phyloP scores from a whole-genome alignment of 306 rosid genomes.

The Quercus alba region DNA sequence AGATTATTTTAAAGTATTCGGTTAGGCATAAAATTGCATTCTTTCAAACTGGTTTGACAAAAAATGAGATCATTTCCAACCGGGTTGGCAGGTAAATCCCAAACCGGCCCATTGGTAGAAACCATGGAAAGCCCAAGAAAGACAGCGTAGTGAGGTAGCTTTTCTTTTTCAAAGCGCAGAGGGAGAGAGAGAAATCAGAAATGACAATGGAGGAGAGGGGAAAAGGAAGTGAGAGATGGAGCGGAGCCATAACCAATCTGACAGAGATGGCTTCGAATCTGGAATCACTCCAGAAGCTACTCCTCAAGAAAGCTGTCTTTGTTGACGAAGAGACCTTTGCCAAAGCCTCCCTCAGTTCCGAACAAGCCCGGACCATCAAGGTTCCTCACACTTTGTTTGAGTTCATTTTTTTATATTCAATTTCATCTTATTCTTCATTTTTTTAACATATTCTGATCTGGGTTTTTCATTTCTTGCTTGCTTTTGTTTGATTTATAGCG shows the following conservation, averaged over 20 bases:
- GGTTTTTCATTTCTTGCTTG: not conserved
- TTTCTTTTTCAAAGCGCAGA: not conserved
- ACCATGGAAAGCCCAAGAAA: not conserved
- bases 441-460: too few species aligned
- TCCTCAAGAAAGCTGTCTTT: constrained; percentile 82
- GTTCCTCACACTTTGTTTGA: constrained; percentile 14
- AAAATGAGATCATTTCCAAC: too few species aligned
- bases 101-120: not conserved
- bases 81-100: not conserved
- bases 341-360: constrained; percentile 83
- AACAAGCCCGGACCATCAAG: constrained; percentile 90
- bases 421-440: not conserved
- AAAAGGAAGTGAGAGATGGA: constrained; percentile 80
- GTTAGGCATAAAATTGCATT: too few species aligned
- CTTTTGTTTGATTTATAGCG: not conserved
- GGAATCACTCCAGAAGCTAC: constrained; percentile 79
- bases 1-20: too few species aligned
- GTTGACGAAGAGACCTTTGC: constrained; percentile 81
- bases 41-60: too few species aligned
- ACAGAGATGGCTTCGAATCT: constrained; percentile 79
- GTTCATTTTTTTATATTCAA: not conserved
- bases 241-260: constrained; percentile 79
- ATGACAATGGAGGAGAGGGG: constrained; percentile 61
- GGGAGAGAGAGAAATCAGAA: too few species aligned
- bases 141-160: not conserved